Evolutionary conservation across 2,329 filamentous ascomycete genomes (phyloP), one percentile per base, ranked within the genome.

Genomic region (Pyrenophora tritici-repentis): DNA sequence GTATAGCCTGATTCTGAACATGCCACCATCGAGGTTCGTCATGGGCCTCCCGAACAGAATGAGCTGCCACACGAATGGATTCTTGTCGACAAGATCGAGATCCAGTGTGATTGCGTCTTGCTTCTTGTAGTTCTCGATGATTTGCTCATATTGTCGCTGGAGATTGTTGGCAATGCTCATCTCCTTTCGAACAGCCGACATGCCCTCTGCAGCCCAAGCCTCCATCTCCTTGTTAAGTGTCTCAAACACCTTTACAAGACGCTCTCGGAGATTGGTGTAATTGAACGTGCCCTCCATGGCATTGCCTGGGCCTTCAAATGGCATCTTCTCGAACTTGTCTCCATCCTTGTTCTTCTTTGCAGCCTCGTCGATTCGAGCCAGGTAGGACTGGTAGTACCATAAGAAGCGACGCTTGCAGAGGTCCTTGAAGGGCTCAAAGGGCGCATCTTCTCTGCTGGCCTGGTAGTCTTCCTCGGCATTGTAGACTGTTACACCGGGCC

Each of bases 341-440:
- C 84, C 83, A 53, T 87, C 84, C 54, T 82, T 81, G 47, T 87
- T 83, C 60, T 89, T 84, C 20, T 77, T 72, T 24, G 76, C 72
- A 22, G 86, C 88, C 53, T 85, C 81, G 32, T 85, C 80, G 43
- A 96, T 86, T 1, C 87, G 82, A 3, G 82, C 78, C 17, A 94
- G 78, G 67, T 97, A 97, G 3, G 89, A 89, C 60, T 95, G 89
- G 72, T 90, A 96, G 75, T 97, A 97, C 94, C 94, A 97, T 12
- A 97, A 78, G 69, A 97, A 97, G 1, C 92, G 86, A 32, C 89
- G 86, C 75, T 97, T 97, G 80, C 88, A 90, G 4, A 96, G 79
- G 66, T 97, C 93, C 60, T 86, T 87, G 76, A 97, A 97, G 0
- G 91, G 90, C 60, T 96, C 89, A 72, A 91, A 96, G 0, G 84